Evolutionary conservation across 176 grass and related monocot species (phyloP), one percentile per base, ranked within the genome.

Genomic region (Rhynchospora breviuscula): DNA sequence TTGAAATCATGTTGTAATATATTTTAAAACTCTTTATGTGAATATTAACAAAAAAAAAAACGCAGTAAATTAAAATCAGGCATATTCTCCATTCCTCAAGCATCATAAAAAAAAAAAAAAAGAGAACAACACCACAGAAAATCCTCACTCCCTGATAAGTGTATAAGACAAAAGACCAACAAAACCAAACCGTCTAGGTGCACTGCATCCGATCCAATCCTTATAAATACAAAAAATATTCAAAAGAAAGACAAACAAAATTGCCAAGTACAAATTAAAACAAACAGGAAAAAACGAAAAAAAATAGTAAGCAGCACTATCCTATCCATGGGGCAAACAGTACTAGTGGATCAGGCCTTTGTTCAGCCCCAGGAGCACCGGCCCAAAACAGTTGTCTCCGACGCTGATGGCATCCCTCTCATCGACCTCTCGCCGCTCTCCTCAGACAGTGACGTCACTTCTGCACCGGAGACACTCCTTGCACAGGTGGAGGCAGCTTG

Each of bases 341-440:
- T 94, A 8, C 59, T 68, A 63, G 85, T 87, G 78, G 92, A 91
- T 26, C 71, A 92, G 35, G 81, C 95, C 77, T 98, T 94, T 82
- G 82, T 98, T 45, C 95, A 98, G 86, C 84, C 87, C 13, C 92
- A 83, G 2, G 95, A 94, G 90, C 92, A 98, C 89, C 90, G 90
- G 0, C 25, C 94, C 4, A 91, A 88, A 61, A 26, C 85, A 8
- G 35, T 59, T 67, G 7, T 92, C 10, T 18, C 66, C 59, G 87
- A 88, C 67, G 95, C 89, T 13, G 82, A 53, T 12, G 83, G 86
- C 64, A 91, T 98, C 85, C 92, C 89, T 21, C 21, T 91, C 57
- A 86, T 98, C 87, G 95, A 98, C 84, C 87, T 97, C 23, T 80
- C 89, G n/a, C 81, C 92, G 1, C 82, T 97, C 25, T 59, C 52